Evolutionary conservation across 129 eudicot species (phyloP), one percentile per base, ranked within the genome.

Genomic region (Deinandra increscens): DNA sequence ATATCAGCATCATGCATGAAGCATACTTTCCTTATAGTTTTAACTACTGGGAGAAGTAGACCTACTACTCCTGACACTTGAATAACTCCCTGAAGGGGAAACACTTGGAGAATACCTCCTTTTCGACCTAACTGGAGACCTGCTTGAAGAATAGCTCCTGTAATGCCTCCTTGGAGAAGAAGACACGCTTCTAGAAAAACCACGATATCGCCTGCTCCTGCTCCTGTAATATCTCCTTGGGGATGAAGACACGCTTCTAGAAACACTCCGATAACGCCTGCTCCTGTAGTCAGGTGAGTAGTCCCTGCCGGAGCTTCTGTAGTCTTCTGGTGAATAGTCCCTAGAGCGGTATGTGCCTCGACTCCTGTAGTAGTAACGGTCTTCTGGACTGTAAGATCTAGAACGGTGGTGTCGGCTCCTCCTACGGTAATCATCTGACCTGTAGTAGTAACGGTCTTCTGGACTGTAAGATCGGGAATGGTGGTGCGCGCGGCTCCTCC

Each of bases 151-250:
- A 55, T 62, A 67, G 31, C 89, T 77, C 59, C 88, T 87, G 68
- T 79, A 71, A 37, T 79, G 64, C 67, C 72, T 59, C 71, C 85
- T 79, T 8, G 96, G 94, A 2, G 80, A 76, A 69, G 75, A 67
- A 4, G 98, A 84, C 48, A 82, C 81, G 81, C 98, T 88, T 7
- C 84, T 68, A 12, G 93, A 91, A 10, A 79, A 51, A 19, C 82
- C 64, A n/a, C 89, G 65, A 39, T 79, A 80, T 4, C 78, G 76
- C 59, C 82, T 71, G 29, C 90, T 79, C 29, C 70, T 64, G 22
- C 67, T 76, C 69, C 90, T 87, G 70, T 79, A 71, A 29, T 78
- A 48, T 67, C 69, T 54, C 71, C 85, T 79, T 6, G 96, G 94
- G 0, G 80, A 60, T 46, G 70, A 58, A 0, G 96, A 84, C 36